These are phyloP conservation scores for Mycena rebaudengoi DNA, from an alignment of 768 basidiomycete genomes.

Conservation along the genomic window DNA sequence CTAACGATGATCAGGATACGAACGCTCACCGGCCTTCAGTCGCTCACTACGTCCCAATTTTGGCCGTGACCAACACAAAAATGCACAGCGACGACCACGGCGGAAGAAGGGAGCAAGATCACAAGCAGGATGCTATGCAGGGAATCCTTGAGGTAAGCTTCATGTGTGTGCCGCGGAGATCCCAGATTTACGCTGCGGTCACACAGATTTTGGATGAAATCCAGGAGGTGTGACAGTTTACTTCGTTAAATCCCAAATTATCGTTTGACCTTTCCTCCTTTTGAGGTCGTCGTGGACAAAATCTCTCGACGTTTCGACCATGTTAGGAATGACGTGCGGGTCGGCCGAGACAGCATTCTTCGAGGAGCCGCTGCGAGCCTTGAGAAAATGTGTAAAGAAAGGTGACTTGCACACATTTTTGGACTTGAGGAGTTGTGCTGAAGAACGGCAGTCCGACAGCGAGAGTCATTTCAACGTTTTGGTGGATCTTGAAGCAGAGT, in stretches of 20 bases:
- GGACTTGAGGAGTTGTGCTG: background rate
- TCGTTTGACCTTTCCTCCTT: too few relatives aligned
- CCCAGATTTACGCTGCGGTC: background rate
- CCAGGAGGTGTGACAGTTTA: too few relatives aligned
- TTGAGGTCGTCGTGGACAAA: conserved; percentile 55
- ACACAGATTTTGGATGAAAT: conserved; percentile 60
- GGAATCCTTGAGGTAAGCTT: conserved; percentile 55
- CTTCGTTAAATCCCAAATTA: too few relatives aligned
- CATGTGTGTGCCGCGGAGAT: background rate
- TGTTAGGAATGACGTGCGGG: conserved; percentile 54
- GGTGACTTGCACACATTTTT: conserved; percentile 39
- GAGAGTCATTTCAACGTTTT: conserved; percentile 60
- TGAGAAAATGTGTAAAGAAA: conserved; percentile 51
- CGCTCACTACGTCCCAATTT: background rate
- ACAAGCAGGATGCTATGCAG: conserved; percentile 23
- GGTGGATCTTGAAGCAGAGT: conserved; percentile 64
- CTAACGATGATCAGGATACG: background rate
- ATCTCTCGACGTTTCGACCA: conserved; percentile 56
- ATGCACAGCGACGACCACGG: background rate
- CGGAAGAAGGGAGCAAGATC: conserved; percentile 4
- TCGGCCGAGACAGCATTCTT: conserved; percentile 56
- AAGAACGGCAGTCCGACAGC: conserved; percentile 51
- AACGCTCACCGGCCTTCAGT: conserved; percentile 9
- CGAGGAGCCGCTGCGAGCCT: conserved; percentile 54
- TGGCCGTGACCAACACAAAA: background rate